Percentiles rank a stretch among this genome's conserved stretches.
Evolutionary conservation across 2,329 filamentous ascomycete genomes (phyloP).

Genomic region (Dryadomyces quercivorus): DNA sequence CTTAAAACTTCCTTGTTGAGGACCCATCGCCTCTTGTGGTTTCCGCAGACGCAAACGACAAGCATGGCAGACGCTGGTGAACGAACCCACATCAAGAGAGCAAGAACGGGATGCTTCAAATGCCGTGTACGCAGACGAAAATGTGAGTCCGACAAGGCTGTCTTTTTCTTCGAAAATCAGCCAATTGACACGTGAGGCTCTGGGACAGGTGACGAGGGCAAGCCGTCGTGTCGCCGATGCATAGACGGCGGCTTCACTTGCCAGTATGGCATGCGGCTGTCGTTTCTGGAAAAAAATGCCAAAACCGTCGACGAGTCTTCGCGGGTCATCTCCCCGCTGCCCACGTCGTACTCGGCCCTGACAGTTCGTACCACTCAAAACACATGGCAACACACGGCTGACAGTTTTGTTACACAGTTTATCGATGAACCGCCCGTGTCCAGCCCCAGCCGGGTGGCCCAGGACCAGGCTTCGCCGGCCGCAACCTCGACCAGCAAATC

Average conservation of each 20-base stretch:
- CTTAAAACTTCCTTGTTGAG: too few species aligned
- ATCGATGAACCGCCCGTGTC: not conserved
- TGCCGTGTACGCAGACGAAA: not conserved
- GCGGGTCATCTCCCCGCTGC: not conserved
- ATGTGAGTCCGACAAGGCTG: not conserved
- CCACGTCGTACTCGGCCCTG: not conserved
- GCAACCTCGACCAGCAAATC: too few species aligned
- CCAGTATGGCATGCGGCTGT: conserved; percentile 32
- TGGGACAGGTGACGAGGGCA: conserved; percentile 33
- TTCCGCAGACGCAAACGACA: not conserved
- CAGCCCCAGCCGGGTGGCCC: too few species aligned
- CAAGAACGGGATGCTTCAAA: not conserved
- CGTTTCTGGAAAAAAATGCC: conserved; percentile 35
- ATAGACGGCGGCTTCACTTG: conserved; percentile 32
- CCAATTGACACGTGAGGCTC: not conserved
- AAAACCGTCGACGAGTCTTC: conserved; percentile 11
- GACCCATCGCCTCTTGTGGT: too few species aligned
- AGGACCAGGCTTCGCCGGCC: not conserved
- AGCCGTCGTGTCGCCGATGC: conserved; percentile 36
- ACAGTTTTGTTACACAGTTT: not conserved
- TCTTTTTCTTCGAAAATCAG: not conserved
- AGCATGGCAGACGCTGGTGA: not conserved
- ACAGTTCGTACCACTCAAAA: not conserved
- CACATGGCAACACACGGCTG: not conserved
- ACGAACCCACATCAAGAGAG: not conserved